phyloP scores from a whole-genome alignment of 306 rosid genomes.

The Pyrus pyrifolia region DNA sequence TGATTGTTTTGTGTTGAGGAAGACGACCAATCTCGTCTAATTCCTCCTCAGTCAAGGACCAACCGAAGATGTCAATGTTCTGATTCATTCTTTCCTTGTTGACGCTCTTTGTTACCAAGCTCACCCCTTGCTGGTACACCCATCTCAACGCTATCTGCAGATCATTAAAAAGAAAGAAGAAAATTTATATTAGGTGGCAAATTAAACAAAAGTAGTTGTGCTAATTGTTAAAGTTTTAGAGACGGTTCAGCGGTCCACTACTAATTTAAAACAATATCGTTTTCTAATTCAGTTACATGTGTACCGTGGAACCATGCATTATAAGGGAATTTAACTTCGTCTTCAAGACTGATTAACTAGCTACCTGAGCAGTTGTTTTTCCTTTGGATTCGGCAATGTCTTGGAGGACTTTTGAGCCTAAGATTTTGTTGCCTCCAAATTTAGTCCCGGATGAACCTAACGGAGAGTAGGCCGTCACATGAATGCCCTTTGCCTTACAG shows the following conservation, averaged over 20 bases:
- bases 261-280: not conserved
- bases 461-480: slow-evolving; percentile 45
- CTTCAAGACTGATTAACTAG: not conserved
- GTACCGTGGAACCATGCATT: not conserved
- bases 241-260: not conserved
- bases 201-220: too few species aligned
- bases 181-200: too few species aligned
- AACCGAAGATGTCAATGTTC: slow-evolving; percentile 41
- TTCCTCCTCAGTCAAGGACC: slow-evolving; percentile 30
- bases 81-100: slow-evolving; percentile 36
- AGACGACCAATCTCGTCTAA: slow-evolving; percentile 21
- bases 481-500: slow-evolving; percentile 37
- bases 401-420: slow-evolving; percentile 20
- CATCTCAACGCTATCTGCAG: slow-evolving; percentile 43
- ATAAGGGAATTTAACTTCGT: not conserved
- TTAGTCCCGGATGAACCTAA: slow-evolving; percentile 25
- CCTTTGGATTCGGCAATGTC: slow-evolving; percentile 36
- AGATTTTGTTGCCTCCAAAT: slow-evolving; percentile 28
- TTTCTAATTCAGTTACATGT: too few species aligned
- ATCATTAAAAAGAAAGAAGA: not conserved
- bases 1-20: slow-evolving; percentile 29
- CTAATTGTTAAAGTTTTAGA: too few species aligned
- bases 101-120: slow-evolving; percentile 36
- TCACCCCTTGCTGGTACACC: slow-evolving; percentile 40
- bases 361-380: slow-evolving; percentile 45